A percentile compares a stretch with the other conserved stretches of the same genome.
phyloP scores from a whole-genome alignment of 768 basidiomycete species.

The Lentinula aciculospora region DNA sequence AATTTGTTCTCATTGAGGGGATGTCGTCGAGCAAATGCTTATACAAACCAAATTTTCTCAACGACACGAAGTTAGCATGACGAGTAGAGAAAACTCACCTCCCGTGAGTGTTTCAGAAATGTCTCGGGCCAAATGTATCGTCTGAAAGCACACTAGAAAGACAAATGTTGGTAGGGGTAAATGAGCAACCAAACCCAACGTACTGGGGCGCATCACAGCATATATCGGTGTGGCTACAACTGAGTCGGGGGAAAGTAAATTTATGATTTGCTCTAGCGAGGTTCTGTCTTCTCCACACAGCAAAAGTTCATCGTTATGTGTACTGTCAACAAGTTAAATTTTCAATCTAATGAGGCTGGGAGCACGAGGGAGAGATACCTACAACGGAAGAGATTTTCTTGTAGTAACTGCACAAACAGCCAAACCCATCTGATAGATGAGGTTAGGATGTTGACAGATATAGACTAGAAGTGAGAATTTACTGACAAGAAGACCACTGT shows the following conservation, averaged over 20 bases:
- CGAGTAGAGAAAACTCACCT: neutral
- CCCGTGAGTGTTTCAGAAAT: neutral
- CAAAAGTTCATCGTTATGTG: neutral
- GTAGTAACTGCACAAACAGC: neutral
- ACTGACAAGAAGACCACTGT: neutral
- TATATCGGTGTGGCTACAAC: neutral
- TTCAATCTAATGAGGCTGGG: neutral
- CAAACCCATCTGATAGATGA: neutral
- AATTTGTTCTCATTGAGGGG: neutral
- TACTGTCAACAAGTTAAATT: neutral
- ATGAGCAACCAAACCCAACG: neutral
- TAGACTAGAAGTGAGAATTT: neutral
- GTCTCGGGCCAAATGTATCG: neutral
- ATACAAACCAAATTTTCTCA: neutral
- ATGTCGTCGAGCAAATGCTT: neutral
- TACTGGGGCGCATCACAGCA: neutral
- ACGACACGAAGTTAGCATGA: too few species aligned
- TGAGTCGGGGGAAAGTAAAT: neutral
- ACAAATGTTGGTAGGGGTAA: neutral
- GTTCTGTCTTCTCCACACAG: neutral
- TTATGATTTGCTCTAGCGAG: neutral
- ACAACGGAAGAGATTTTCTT: constrained; percentile 1
- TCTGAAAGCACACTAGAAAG: neutral
- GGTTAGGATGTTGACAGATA: neutral
- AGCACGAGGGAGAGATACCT: neutral